Evolutionary conservation across 371 early-diverging fungal species (phyloP), one percentile per base, ranked within the genome.

Genomic region (Mucor mucedo): DNA sequence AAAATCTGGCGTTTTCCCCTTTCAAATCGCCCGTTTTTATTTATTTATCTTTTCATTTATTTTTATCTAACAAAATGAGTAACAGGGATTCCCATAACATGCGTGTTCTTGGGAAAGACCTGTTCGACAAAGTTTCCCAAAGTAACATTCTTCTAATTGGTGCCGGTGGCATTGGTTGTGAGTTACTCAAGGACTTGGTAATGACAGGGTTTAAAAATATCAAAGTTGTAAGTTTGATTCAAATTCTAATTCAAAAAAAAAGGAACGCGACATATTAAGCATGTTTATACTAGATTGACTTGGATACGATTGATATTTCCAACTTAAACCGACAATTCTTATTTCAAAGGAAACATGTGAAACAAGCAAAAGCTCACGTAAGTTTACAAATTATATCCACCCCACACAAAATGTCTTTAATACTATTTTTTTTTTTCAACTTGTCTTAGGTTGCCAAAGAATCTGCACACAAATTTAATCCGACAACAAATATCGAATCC

Each of bases 131-230:
- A 60, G 75, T 84, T 2, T 40, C 58, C 1, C 45, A 58, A 2
- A 73, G 81, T 33, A 78, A 75, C 35, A 79, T 94, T 16, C 73
- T 95, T 33, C 79, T 95, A 64, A 91, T 95, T 7, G 96, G 96
- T 38, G 93, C 95, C 9, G 99, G 99, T 61, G 99, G 99, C 7
- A 96, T 99, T 58, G 99, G 99, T 35, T 99, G 99, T 74, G 99
- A 99, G 77, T 75, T 99, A 40, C 83, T 98, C 16, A 99, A 99
- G 77, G 90, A 95, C 75, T 85, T 99, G 21, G 95, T 94, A 32
- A 70, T 96, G 78, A 81, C 90, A 27, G 98, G 98, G 14, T 97
- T 97, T 75, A 79, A 76, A 61, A 64, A 88, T 65, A 95, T 99
- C 55, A 85, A 89, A 56, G 85, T 95, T 63, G 93, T 89, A 78